phyloP scores from a whole-genome alignment of 192 early-diverging fungal genomes.

The Podila horticola region DNA sequence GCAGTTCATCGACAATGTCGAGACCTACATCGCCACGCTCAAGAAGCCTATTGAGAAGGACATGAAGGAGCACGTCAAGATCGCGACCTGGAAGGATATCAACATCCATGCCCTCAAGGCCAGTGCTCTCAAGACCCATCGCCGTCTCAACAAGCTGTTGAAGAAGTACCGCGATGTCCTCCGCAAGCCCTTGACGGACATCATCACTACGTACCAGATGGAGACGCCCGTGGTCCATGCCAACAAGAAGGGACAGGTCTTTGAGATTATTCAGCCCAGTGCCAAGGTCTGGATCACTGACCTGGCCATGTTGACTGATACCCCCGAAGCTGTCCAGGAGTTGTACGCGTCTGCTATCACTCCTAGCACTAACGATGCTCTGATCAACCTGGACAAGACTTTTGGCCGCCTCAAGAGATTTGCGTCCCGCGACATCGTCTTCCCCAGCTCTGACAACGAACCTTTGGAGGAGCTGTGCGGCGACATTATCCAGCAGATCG shows the following conservation, averaged over 20 bases:
- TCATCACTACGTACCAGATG: constrained; percentile 65
- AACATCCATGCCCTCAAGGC: constrained; percentile 92
- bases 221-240: constrained; percentile 37
- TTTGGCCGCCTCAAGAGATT: constrained; percentile 51
- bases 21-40: constrained; percentile 62
- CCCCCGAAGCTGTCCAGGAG: constrained; percentile 9
- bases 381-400: constrained; percentile 56
- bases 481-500: constrained; percentile 64
- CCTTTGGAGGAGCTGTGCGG: constrained; percentile 61
- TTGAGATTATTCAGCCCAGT: constrained; percentile 52
- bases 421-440: constrained; percentile 51
- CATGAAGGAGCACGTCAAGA: constrained; percentile 92
- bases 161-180: constrained; percentile 86
- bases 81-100: constrained; percentile 97
- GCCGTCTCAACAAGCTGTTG: constrained; percentile 91
- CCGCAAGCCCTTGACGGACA: constrained; percentile 74
- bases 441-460: constrained; percentile 21
- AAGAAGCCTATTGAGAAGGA: constrained; percentile 88
- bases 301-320: constrained; percentile 30
- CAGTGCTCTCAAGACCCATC: constrained; percentile 91
- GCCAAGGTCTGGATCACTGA: constrained; percentile 54
- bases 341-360: constrained; percentile 16
- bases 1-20: constrained; percentile 73
- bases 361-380: constrained; percentile 52
- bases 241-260: constrained; percentile 49